Conservation (phyloP, 2,329 filamentous ascomycete genomes). For the Epichloe coenophiala region DNA sequence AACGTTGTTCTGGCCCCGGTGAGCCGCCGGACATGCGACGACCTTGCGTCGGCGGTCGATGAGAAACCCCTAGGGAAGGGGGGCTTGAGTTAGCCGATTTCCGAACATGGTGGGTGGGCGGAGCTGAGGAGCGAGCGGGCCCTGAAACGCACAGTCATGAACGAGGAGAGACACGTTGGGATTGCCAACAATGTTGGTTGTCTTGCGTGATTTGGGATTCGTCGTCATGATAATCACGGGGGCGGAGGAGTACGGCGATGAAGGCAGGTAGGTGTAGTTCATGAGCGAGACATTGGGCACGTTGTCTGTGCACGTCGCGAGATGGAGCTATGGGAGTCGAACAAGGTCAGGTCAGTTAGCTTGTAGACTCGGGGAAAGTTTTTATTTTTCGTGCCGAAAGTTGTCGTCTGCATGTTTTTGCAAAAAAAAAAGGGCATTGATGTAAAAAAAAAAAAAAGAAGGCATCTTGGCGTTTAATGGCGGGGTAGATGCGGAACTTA, state of each 20-base stretch:
- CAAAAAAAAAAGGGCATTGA: too few species aligned
- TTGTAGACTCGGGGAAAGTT: neutral
- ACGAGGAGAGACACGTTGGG: slow-evolving; percentile 87
- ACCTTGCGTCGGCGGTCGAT: slow-evolving; percentile 66
- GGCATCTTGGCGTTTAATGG: neutral
- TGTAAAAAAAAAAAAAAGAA: neutral
- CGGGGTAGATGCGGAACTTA: slow-evolving; percentile 29
- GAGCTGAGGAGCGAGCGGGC: neutral
- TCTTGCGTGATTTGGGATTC: slow-evolving; percentile 66
- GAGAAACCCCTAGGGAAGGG: slow-evolving; percentile 55
- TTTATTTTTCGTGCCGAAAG: too few species aligned
- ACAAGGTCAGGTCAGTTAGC: neutral
- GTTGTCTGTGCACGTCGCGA: slow-evolving; percentile 77
- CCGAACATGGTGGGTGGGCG: neutral
- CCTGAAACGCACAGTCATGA: slow-evolving; percentile 56
- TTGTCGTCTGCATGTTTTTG: too few species aligned
- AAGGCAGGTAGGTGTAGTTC: slow-evolving; percentile 96
- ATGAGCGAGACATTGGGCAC: slow-evolving; percentile 89
- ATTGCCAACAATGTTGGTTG: slow-evolving; percentile 68
- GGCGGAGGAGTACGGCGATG: slow-evolving; percentile 50
- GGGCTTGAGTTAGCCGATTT: neutral
- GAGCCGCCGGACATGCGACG: slow-evolving; percentile 47
- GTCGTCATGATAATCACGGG: slow-evolving; percentile 95
- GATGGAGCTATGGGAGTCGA: slow-evolving; percentile 56
- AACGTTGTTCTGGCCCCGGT: slow-evolving; percentile 50